A percentile compares a stretch with the other conserved stretches of the same genome.
Evolutionary conservation across 257 asterid genomes (phyloP).

Genomic region (Ilex asprella): DNA sequence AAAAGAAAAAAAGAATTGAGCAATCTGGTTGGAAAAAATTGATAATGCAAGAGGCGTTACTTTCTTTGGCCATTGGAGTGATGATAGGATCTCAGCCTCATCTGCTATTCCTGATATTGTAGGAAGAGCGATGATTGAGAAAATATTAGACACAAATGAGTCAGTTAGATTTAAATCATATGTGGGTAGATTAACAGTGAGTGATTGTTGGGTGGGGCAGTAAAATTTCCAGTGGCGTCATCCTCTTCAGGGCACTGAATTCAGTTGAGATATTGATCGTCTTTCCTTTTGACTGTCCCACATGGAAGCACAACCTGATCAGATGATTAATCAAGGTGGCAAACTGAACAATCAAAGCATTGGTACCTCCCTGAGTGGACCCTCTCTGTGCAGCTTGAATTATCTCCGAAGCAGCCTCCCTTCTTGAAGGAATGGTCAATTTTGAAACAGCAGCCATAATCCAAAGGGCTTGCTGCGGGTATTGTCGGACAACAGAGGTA

Average conservation of each 20-base stretch:
- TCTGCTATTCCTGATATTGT: slow-evolving; percentile 87
- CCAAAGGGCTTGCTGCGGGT: slow-evolving; percentile 99
- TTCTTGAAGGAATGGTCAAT: slow-evolving; percentile 82
- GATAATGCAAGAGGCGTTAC: slow-evolving; percentile 34
- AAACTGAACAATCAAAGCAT: slow-evolving; percentile 72
- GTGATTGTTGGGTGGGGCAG: slow-evolving; percentile 91
- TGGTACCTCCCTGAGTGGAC: slow-evolving; percentile 51
- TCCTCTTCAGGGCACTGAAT: slow-evolving; percentile 89
- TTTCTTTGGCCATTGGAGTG: slow-evolving; percentile 95
- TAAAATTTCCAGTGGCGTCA: slow-evolving; percentile 91
- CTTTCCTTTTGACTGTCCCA: slow-evolving; percentile 80
- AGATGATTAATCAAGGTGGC: slow-evolving; percentile 88
- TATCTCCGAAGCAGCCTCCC: slow-evolving; percentile 96
- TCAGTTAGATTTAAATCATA: slow-evolving; percentile 39
- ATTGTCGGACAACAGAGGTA: slow-evolving; percentile 73
- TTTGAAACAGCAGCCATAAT: slow-evolving; percentile 98
- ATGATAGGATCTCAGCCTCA: slow-evolving; percentile 95
- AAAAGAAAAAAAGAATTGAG: no score
- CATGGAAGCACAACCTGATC: slow-evolving; percentile 81
- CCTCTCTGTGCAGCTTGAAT: slow-evolving; percentile 85
- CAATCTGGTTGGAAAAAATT: not conserved
- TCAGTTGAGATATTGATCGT: slow-evolving; percentile 78
- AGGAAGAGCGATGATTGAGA: slow-evolving; percentile 63
- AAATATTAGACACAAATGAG: slow-evolving; percentile 57
- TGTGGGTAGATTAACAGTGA: slow-evolving; percentile 73